Percentiles rank a stretch among this genome's conserved stretches.
Conservation (phyloP, 495 filamentous ascomycete species). For the Penicillium parvum region DNA sequence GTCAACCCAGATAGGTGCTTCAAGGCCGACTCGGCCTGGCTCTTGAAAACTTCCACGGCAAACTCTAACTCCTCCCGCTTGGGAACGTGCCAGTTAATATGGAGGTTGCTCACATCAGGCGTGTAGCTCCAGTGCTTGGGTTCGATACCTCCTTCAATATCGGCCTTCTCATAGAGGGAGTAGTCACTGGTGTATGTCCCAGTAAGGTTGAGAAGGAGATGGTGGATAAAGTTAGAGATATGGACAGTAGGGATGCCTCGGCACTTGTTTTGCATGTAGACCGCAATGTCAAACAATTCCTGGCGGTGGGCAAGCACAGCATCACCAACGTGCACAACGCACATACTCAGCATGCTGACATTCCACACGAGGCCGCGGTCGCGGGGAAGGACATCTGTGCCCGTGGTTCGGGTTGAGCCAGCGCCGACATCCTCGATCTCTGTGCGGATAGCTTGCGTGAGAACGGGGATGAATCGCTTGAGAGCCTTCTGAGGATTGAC, state of each 20-base stretch:
- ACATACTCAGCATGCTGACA: conserved; percentile 97
- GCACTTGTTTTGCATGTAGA: conserved; percentile 94
- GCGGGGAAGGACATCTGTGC: conserved; percentile 86
- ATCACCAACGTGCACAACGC: conserved; percentile 89
- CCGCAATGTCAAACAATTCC: conserved; percentile 84
- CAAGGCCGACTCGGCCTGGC: conserved; percentile 65
- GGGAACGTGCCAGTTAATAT: conserved; percentile 87
- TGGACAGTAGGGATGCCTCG: conserved; percentile 90
- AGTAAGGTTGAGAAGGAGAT: conserved; percentile 95
- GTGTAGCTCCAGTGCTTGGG: conserved; percentile 75
- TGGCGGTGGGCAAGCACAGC: conserved; percentile 82
- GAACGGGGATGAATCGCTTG: conserved; percentile 80
- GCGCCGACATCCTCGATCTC: conserved; percentile 98
- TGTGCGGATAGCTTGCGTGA: conserved; percentile 86
- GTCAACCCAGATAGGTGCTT: conserved; percentile 69
- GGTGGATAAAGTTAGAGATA: conserved; percentile 95
- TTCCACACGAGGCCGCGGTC: conserved; percentile 95
- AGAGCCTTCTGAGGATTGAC: conserved; percentile 88
- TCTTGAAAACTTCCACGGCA: conserved; percentile 81
- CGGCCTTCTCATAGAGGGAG: conserved; percentile 71
- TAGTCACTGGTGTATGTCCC: conserved; percentile 90
- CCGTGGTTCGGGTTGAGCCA: conserved; percentile 87
- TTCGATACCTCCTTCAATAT: conserved; percentile 51
- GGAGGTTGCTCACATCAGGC: conserved; percentile 65
- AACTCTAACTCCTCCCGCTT: conserved; percentile 75